phyloP scores from a whole-genome alignment of 179 eudicot genomes.

The Spinacia oleracea region DNA sequence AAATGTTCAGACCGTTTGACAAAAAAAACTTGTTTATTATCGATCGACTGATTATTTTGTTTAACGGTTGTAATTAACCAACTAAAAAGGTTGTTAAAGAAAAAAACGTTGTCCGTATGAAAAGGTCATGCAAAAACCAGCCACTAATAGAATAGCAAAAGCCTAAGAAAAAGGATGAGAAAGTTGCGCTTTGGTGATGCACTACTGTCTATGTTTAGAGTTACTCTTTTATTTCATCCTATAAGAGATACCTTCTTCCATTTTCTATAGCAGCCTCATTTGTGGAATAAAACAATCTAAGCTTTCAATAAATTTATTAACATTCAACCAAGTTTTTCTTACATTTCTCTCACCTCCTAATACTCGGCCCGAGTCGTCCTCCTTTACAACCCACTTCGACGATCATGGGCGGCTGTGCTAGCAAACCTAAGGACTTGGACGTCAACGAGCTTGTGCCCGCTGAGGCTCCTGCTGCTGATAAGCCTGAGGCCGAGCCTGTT shows the following conservation, averaged over 20 bases:
- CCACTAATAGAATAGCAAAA: conserved; percentile 15
- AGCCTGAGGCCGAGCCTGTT: conserved; percentile 34
- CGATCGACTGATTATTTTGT: not conserved
- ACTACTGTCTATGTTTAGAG: conserved; percentile 18
- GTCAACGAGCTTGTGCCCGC: conserved; percentile 33
- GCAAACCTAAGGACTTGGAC: conserved; percentile 68
- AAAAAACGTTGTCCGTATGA: conserved; percentile 5
- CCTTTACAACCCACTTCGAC: conserved; percentile 10
- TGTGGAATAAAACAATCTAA: conserved; percentile 20
- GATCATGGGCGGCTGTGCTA: conserved; percentile 86
- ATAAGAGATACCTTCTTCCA: conserved; percentile 17
- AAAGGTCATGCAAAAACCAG: conserved; percentile 20
- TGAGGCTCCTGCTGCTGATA: conserved; percentile 42
- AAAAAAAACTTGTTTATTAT: no score
- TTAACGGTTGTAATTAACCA: conserved; percentile 8
- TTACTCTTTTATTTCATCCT: conserved; percentile 1
- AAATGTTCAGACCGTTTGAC: no score
- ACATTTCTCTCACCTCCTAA: conserved; percentile 27
- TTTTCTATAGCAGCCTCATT: conserved; percentile 29
- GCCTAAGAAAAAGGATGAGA: conserved; percentile 29
- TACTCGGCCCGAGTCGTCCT: conserved; percentile 40
- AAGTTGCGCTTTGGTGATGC: not conserved
- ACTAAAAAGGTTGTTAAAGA: not conserved
- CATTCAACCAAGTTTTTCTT: conserved; percentile 2
- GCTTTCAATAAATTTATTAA: conserved; percentile 7